Evolutionary conservation across 129 eudicot genomes (phyloP), one percentile per base, ranked within the genome.

Genomic region (Lactuca sativa): DNA sequence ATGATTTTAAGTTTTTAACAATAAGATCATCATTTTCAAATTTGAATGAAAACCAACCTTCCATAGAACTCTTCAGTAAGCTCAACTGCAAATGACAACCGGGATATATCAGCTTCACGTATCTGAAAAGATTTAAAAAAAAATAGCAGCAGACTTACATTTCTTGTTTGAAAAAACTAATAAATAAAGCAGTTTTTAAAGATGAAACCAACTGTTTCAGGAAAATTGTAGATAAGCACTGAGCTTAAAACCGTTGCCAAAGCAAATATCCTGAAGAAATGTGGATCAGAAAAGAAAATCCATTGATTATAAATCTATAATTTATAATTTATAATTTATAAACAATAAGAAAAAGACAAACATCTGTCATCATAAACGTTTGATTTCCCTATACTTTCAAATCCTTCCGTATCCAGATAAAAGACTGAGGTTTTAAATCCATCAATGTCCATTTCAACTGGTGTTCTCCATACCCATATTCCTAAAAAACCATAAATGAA

Each of bases 21-120:
- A 47, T 30, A 41, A 15, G 33, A 60, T 13, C 52, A 71, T 55
- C 41, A 38, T 7, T 36, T 10, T 56, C 12, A 48, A 71, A 69
- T 2, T 38, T 5, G n/a, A 43, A 11, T 4, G 2, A 32, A 70
- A 54, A 76, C 82, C 56, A 14, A 90, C 99, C 99, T 95, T 76
- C 99, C 97, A 81, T 95, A 95, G 56, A 95, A 95, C 77, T 95
- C 97, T 83, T 95, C 99, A 64, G 99, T 97, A 82, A 95, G 97
- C 84, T 95, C 99, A 81, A 95, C 96, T 1, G 99, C 99, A 80
- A 95, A 95, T 49, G 99, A 95, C 43, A 95, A 80, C n/a, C 97
- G 85, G 1, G 97, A 87, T 81, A 95, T 90, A 77, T 95, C 99
- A 69, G 99, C 99, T 83, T 95, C 99, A 55, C 99, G 99, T 72